These are phyloP conservation scores for Mycena vulgaris DNA, from an alignment of 768 basidiomycete species.

Conservation along the genomic window DNA sequence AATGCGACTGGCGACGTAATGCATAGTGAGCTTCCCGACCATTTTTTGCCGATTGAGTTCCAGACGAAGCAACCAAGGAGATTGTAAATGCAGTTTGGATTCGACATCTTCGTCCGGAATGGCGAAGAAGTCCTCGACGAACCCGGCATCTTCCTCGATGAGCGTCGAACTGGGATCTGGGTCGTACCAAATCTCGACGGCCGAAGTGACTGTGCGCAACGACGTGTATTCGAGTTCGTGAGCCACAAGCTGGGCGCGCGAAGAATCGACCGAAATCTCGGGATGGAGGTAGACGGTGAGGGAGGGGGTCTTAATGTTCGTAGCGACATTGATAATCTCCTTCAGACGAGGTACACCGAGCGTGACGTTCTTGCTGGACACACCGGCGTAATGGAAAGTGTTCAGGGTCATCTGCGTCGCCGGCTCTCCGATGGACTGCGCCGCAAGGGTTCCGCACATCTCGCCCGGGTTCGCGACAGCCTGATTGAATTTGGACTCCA, in stretches of 20 bases:
- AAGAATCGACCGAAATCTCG: constrained; percentile 72
- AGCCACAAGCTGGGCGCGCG: constrained; percentile 88
- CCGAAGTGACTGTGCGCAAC: constrained; percentile 92
- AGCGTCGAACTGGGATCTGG: constrained; percentile 93
- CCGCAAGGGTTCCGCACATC: constrained; percentile 98
- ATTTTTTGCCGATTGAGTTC: constrained; percentile 98
- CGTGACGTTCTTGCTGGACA: constrained; percentile 99
- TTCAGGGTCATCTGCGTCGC: constrained; percentile 99
- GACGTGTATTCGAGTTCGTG: constrained; percentile 96
- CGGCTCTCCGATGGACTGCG: constrained; percentile 99
- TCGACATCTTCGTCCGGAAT: constrained; percentile 98
- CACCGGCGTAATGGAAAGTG: constrained; percentile 99
- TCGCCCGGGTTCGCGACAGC: constrained; percentile 95
- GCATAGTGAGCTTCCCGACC: constrained; percentile 97
- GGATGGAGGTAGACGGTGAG: constrained; percentile 91
- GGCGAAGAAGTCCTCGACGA: constrained; percentile 99
- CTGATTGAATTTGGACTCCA: constrained; percentile 96
- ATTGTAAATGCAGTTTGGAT: constrained; percentile 90
- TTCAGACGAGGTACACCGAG: constrained; percentile 99
- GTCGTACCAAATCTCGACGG: constrained; percentile 98
- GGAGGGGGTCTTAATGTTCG: constrained; percentile 98
- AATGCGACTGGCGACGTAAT: constrained; percentile 93
- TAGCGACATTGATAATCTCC: constrained; percentile 99
- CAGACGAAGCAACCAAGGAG: constrained; percentile 97
- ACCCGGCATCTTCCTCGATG: constrained; percentile 95